phyloP scores from a whole-genome alignment of 2,329 filamentous ascomycete species.

The Aspergillus latus region DNA sequence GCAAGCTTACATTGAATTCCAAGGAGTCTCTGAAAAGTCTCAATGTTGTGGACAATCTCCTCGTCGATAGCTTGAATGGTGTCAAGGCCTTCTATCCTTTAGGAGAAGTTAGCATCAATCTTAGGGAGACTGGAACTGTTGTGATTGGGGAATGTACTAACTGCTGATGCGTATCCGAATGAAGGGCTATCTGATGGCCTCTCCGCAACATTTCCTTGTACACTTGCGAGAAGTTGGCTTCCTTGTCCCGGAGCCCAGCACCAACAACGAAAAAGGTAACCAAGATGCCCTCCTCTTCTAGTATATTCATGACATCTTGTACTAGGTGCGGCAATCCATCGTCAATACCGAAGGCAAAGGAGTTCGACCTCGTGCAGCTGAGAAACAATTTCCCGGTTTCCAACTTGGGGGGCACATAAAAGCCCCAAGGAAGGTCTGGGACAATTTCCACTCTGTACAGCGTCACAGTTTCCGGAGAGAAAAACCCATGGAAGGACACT shows the following conservation, averaged over 20 bases:
- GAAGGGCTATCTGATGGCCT: conserved; percentile 68
- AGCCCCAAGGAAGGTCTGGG: conserved; percentile 51
- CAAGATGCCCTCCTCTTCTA: conserved; percentile 61
- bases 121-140: background rate
- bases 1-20: conserved; percentile 32
- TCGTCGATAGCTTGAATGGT: conserved; percentile 36
- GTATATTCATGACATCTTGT: conserved; percentile 60
- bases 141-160: conserved; percentile 19
- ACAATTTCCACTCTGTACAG: conserved; percentile 64
- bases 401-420: conserved; percentile 59
- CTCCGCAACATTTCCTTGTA: conserved; percentile 62
- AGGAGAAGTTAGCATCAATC: conserved; percentile 2
- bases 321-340: conserved; percentile 63
- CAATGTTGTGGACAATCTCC: conserved; percentile 37
- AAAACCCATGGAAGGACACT: conserved; percentile 65
- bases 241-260: conserved; percentile 57
- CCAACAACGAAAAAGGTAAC: conserved; percentile 73
- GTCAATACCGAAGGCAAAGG: conserved; percentile 71
- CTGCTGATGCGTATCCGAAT: conserved; percentile 69
- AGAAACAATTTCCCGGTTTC: conserved; percentile 62
- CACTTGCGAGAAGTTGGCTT: conserved; percentile 62
- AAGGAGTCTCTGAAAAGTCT: conserved; percentile 33
- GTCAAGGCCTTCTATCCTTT: conserved; percentile 37
- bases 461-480: conserved; percentile 51
- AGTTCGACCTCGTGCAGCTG: conserved; percentile 67